Conservation (phyloP, 192 early-diverging fungal genomes). For the Neocallimastix lanati region DNA sequence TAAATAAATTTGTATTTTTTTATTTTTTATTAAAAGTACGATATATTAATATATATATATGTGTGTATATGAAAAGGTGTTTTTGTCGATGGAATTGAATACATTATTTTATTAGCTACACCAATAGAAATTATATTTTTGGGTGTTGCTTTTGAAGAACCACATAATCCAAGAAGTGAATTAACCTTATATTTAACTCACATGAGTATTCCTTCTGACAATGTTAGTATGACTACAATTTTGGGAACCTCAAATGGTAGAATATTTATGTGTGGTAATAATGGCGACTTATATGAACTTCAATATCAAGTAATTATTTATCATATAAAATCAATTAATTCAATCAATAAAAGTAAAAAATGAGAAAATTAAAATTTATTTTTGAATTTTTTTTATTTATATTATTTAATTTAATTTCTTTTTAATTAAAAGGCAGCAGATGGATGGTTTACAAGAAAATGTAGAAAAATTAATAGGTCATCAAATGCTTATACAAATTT, state of each 20-base stretch:
- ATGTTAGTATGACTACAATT: conserved; percentile 62
- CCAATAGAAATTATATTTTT: conserved; percentile 65
- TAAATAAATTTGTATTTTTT: no score
- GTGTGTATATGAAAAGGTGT: no score
- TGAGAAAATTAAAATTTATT: no score
- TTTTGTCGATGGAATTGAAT: conserved; percentile 64
- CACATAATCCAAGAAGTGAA: conserved; percentile 14
- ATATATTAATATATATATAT: no score
- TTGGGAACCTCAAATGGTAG: conserved; percentile 59
- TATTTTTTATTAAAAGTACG: no score
- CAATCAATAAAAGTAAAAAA: no score
- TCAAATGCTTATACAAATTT: conserved; percentile 42
- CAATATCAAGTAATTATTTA: conserved; percentile 51
- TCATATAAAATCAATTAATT: no score
- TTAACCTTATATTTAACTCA: conserved; percentile 63
- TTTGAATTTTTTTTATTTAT: no score
- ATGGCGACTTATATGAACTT: conserved; percentile 76
- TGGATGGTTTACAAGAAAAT: conserved; percentile 65
- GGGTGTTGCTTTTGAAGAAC: conserved; percentile 37
- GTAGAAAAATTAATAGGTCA: conserved; percentile 57
- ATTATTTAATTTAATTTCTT: no score
- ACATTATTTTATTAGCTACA: conserved; percentile 73
- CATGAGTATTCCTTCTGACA: conserved; percentile 59
- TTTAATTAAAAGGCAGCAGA: conserved; percentile 45
- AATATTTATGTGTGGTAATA: conserved; percentile 76